Percentiles rank a stretch among this genome's conserved stretches.
phyloP scores from a whole-genome alignment of 2,329 filamentous ascomycete genomes.

The Pestalotiopsis fici region DNA sequence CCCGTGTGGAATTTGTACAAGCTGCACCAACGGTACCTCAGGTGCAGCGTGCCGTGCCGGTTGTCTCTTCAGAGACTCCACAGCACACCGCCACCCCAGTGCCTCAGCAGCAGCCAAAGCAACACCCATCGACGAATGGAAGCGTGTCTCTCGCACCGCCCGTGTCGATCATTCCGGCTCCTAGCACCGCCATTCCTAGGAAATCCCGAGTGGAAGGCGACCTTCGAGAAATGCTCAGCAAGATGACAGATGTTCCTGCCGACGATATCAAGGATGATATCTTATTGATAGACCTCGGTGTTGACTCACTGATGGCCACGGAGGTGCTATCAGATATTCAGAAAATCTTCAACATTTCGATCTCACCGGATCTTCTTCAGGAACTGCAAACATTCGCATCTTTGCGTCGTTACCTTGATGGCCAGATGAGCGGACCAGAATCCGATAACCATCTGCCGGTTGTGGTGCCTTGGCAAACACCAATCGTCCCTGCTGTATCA shows the following conservation, averaged over 20 bases:
- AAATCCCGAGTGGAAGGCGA: too few species aligned
- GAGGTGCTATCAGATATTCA: neutral
- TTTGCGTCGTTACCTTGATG: too few species aligned
- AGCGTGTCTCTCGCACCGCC: neutral
- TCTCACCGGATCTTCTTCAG: neutral
- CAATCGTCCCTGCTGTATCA: too few species aligned
- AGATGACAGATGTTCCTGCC: too few species aligned
- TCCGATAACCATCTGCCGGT: too few species aligned
- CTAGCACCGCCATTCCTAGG: neutral
- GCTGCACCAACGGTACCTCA: neutral
- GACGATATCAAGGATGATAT: too few species aligned
- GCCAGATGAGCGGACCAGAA: too few species aligned
- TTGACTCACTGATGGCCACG: neutral
- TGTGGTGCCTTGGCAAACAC: too few species aligned
- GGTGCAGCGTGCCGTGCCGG: neutral
- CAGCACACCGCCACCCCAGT: neutral
- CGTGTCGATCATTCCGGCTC: neutral
- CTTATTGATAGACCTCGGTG: neutral
- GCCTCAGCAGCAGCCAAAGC: too few species aligned
- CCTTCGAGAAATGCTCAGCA: too few species aligned
- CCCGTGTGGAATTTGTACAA: too few species aligned
- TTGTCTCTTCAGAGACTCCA: neutral
- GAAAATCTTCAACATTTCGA: neutral
- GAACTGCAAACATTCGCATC: neutral
- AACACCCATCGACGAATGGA: neutral